Evolutionary conservation across 1,284 basidiomycete species (phyloP), one percentile per base, ranked within the genome.

Genomic region (Melampsora americana): DNA sequence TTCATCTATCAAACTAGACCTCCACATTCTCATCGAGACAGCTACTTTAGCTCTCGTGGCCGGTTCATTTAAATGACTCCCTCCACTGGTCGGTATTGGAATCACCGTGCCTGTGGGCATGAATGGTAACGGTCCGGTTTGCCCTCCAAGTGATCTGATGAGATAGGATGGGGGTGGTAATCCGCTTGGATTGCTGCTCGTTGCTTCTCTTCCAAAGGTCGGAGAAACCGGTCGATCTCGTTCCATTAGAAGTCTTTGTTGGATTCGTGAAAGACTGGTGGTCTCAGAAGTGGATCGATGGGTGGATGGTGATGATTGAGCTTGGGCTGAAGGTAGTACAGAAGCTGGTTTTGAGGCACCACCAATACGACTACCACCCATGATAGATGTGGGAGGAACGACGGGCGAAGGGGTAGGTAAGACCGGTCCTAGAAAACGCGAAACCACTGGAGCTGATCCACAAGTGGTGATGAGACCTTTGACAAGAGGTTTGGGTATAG

Each of bases 151-250:
- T 14, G 72, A 75, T 42, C 66, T 28, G 32, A 75, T 75, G 0
- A 75, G 26, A 68, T 75, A 75, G 0, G 72, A 75, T 18, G 72
- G 72, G 12, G 72, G 72, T n/a, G 72, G 72, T 32, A 74, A 53
- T 5, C 46, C 23, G 7, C 11, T 35, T 6, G 20, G 53, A 16
- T 56, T 56, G 4, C 6, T 42, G 6, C 6, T 42, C 6, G 39
- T 59, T 59, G 23, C 9, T 26, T 59, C 7, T 32, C 61, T 44
- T 16, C 56, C 42, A 26, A 66, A 39, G 11, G 71, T 66, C 6
- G 72, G 72, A 14, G 72, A 75, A 28, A 75, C 59, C 2, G 72
- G 72, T n/a, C 72, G 32, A 61, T 75, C 72, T 44, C 72, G 30
- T 62, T 75, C 65, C 66, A 75, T 68, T 20, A 75, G 44, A 2